phyloP scores from a whole-genome alignment of 805 yeast species.

The Tetrapisispora taiwanensis region DNA sequence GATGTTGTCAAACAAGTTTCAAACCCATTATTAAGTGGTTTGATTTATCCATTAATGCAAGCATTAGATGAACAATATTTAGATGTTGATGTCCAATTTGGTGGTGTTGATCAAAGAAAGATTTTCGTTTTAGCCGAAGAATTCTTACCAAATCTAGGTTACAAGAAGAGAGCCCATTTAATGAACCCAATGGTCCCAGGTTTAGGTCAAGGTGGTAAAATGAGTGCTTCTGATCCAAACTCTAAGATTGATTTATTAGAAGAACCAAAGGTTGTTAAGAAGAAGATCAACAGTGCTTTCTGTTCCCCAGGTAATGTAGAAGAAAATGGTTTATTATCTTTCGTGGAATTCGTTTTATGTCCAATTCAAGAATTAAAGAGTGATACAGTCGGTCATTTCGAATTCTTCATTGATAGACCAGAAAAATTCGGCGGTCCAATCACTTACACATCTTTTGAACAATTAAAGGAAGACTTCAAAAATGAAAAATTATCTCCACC shows the following conservation, averaged over 20 bases:
- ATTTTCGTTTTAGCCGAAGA: constrained; percentile 96
- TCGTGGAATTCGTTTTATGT: constrained; percentile 70
- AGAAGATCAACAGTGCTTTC: constrained; percentile 85
- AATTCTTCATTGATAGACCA: constrained; percentile 76
- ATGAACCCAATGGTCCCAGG: constrained; percentile 99
- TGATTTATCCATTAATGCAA: constrained; percentile 97
- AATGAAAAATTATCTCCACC: constrained; percentile 77
- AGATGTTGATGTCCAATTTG: constrained; percentile 87
- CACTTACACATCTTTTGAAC: constrained; percentile 54
- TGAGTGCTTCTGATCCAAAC: constrained; percentile 98
- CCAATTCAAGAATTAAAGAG: constrained; percentile 74
- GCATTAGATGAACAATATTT: constrained; percentile 91
- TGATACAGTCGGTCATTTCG: constrained; percentile 46
- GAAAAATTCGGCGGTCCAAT: constrained; percentile 96
- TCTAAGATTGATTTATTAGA: constrained; percentile 91
- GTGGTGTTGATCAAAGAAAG: constrained; percentile 98
- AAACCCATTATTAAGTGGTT: constrained; percentile 85
- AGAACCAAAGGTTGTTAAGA: constrained; percentile 76
- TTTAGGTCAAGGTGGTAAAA: constrained; percentile 90
- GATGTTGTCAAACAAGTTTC: constrained; percentile 97
- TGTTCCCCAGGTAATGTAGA: constrained; percentile 92
- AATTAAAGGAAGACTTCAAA: constrained; percentile 61
- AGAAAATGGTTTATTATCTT: constrained; percentile 83
- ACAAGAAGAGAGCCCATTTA: constrained; percentile 94
- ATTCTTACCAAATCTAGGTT: constrained; percentile 74